Conservation (phyloP, 805 yeast genomes). For the Spathaspora boniae region DNA sequence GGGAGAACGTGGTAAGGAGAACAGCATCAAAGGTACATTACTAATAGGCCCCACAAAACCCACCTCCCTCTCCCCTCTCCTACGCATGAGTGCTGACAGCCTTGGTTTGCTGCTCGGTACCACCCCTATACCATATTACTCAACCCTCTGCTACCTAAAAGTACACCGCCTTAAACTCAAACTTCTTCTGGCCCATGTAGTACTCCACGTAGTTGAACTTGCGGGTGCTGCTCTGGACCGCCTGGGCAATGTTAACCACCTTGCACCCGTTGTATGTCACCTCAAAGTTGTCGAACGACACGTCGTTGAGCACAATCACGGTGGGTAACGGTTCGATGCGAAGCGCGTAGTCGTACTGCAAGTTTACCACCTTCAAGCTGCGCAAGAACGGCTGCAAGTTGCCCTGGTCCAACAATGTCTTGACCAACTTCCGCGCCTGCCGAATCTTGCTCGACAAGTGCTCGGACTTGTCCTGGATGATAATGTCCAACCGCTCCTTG, state of each 20-base stretch:
- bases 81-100: too few relatives aligned
- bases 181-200: conserved; percentile 52
- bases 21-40: too few relatives aligned
- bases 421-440: conserved; percentile 68
- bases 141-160: conserved; percentile 8
- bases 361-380: conserved; percentile 56
- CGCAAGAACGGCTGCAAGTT: conserved; percentile 76
- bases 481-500: conserved; percentile 11
- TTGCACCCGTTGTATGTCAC: conserved; percentile 80
- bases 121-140: neutral
- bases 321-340: conserved; percentile 79
- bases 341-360: conserved; percentile 68
- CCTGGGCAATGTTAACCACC: conserved; percentile 67
- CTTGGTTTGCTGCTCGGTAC: conserved; percentile 4
- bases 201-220: conserved; percentile 70
- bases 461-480: conserved; percentile 10
- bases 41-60: too few relatives aligned
- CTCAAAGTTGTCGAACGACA: conserved; percentile 67
- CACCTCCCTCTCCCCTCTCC: too few relatives aligned
- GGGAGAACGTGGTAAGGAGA: too few relatives aligned
- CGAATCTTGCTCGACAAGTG: conserved; percentile 43
- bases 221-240: conserved; percentile 35
- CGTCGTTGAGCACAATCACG: conserved; percentile 57
- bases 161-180: conserved; percentile 16
- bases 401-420: conserved; percentile 84